phyloP scores from a whole-genome alignment of 208 protist species.

The Trichomonas gallinae region DNA sequence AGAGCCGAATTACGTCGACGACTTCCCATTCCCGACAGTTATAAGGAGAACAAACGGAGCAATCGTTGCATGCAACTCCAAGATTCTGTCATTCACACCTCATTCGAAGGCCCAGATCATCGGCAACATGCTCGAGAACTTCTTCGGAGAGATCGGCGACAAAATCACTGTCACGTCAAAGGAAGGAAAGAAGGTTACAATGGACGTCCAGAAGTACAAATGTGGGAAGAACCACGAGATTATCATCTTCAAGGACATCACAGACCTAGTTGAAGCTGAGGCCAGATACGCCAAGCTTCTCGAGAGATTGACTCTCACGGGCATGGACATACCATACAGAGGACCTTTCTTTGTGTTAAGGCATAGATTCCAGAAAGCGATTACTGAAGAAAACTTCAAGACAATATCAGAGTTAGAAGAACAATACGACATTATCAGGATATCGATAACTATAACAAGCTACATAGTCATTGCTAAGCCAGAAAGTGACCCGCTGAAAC shows the following conservation, averaged over 20 bases:
- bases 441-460: background rate
- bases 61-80: background rate
- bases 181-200: background rate
- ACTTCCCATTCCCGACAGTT: background rate
- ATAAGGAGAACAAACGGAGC: background rate
- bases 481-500: background rate
- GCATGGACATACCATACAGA: background rate
- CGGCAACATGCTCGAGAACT: background rate
- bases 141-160: background rate
- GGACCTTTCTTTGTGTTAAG: background rate
- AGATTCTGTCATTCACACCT: background rate
- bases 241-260: background rate
- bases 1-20: background rate
- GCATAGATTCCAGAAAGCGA: background rate
- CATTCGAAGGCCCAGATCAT: background rate
- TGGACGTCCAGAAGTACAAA: background rate
- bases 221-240: background rate
- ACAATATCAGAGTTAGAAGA: background rate
- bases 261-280: background rate
- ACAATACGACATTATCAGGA: background rate
- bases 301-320: background rate
- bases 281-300: background rate
- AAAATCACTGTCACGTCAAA: background rate
- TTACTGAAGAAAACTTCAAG: background rate
- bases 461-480: background rate